Conservation (phyloP, 129 eudicot genomes). For the Centella asiatica region DNA sequence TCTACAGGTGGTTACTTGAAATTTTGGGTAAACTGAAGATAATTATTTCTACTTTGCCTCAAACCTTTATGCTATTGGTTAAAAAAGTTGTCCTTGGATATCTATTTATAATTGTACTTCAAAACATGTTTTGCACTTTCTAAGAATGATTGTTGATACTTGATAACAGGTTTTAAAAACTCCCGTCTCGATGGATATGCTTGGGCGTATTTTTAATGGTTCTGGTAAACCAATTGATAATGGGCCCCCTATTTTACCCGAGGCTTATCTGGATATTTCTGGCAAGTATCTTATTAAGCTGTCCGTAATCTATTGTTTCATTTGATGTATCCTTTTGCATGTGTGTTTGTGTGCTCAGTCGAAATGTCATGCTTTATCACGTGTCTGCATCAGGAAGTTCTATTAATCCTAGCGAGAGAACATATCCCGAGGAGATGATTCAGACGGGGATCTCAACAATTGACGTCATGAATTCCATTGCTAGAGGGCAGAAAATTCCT, state of each 20-base stretch:
- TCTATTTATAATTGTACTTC: background rate
- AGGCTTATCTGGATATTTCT: slow-evolving; percentile 85
- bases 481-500: slow-evolving; percentile 99
- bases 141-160: background rate
- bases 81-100: background rate
- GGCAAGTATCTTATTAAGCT: slow-evolving; percentile 36
- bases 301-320: background rate
- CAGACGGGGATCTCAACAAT: slow-evolving; percentile 97
- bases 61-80: background rate
- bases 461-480: slow-evolving; percentile 99
- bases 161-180: slow-evolving; percentile 77
- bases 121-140: background rate
- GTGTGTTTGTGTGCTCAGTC: background rate
- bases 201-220: slow-evolving; percentile 97
- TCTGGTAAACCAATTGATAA: slow-evolving; percentile 98
- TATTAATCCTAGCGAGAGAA: slow-evolving; percentile 96
- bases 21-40: too few species aligned
- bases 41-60: too few species aligned
- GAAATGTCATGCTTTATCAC: slow-evolving; percentile 7
- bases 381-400: slow-evolving; percentile 60
- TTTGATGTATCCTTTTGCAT: background rate
- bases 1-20: too few species aligned
- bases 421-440: slow-evolving; percentile 98
- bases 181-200: slow-evolving; percentile 97
- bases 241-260: slow-evolving; percentile 96